phyloP scores from a whole-genome alignment of 495 filamentous ascomycete genomes.

The Penicillium flavigenum region DNA sequence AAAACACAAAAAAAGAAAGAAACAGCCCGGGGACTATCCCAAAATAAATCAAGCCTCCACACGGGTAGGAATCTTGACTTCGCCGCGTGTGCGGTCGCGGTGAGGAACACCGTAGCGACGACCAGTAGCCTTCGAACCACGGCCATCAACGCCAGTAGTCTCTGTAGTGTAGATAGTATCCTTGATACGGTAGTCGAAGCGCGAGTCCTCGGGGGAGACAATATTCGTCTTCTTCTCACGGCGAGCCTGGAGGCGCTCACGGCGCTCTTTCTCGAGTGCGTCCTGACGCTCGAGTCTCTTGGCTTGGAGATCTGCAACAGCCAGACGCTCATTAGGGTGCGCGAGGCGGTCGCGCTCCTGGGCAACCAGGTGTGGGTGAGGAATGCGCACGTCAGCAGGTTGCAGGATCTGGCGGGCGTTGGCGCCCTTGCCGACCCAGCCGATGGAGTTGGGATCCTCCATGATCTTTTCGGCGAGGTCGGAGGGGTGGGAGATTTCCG shows the following conservation, averaged over 20 bases:
- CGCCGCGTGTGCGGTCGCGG: constrained; percentile 69
- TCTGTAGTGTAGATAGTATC: constrained; percentile 56
- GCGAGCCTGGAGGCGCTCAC: constrained; percentile 38
- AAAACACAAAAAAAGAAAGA: constrained; percentile 6
- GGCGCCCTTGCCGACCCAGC: constrained; percentile 45
- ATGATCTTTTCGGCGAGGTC: constrained; percentile 29
- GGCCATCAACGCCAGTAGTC: constrained; percentile 60
- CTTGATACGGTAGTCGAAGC: constrained; percentile 81
- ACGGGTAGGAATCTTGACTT: constrained; percentile 68
- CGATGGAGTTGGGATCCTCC: constrained; percentile 33
- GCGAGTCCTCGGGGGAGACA: constrained; percentile 50
- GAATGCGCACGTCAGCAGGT: constrained; percentile 81
- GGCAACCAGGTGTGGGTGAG: constrained; percentile 78
- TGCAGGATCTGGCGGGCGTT: constrained; percentile 58
- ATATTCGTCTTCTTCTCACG: constrained; percentile 42
- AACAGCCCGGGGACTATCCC: not conserved
- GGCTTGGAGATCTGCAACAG: constrained; percentile 40
- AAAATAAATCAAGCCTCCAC: constrained; percentile 47
- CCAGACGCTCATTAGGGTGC: constrained; percentile 30
- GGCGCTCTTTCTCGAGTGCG: constrained; percentile 37
- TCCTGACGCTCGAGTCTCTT: constrained; percentile 47
- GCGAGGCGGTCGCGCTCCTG: constrained; percentile 47
- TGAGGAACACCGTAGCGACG: constrained; percentile 68
- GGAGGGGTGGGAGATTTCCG: constrained; percentile 31
- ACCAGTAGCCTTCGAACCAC: constrained; percentile 55